phyloP scores from a whole-genome alignment of 257 asterid species.

The Paraleonurus japonicus region DNA sequence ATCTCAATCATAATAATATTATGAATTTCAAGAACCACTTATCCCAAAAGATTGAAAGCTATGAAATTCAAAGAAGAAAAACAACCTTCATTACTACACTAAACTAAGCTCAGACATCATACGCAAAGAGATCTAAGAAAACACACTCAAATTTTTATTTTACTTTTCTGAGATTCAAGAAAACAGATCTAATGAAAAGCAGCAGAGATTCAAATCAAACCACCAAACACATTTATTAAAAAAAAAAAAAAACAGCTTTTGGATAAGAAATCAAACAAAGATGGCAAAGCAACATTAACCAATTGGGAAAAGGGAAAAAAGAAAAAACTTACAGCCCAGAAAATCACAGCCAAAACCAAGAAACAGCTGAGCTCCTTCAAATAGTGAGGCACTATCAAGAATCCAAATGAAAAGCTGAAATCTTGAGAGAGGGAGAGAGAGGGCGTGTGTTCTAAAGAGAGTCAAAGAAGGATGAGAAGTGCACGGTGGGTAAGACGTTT shows the following conservation, averaged over 20 bases:
- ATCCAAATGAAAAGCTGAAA: slow-evolving; percentile 27
- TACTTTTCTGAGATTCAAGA: background rate
- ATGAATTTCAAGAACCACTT: slow-evolving; percentile 14
- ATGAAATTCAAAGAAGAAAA: background rate
- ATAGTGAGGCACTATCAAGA: slow-evolving; percentile 22
- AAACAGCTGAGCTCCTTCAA: slow-evolving; percentile 15
- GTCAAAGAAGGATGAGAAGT: slow-evolving; percentile 32
- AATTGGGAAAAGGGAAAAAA: background rate
- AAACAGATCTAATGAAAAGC: slow-evolving; percentile 28
- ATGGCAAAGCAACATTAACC: background rate
- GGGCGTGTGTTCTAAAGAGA: slow-evolving; percentile 11
- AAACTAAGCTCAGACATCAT: background rate
- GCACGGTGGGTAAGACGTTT: slow-evolving; percentile 45
- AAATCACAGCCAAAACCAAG: slow-evolving; percentile 2
- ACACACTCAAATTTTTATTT: background rate
- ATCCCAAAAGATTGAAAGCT: background rate
- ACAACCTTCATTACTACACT: background rate
- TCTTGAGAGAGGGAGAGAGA: slow-evolving; percentile 33
- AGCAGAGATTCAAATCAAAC: slow-evolving; percentile 7
- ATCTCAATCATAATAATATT: background rate
- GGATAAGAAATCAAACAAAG: background rate
- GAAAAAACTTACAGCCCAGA: slow-evolving; percentile 32
- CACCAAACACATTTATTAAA: background rate
- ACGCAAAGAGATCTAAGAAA: background rate
- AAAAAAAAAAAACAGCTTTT: background rate